These are phyloP conservation scores for Penicillium soppii DNA, from an alignment of 495 filamentous ascomycete genomes.

Conservation along the genomic window DNA sequence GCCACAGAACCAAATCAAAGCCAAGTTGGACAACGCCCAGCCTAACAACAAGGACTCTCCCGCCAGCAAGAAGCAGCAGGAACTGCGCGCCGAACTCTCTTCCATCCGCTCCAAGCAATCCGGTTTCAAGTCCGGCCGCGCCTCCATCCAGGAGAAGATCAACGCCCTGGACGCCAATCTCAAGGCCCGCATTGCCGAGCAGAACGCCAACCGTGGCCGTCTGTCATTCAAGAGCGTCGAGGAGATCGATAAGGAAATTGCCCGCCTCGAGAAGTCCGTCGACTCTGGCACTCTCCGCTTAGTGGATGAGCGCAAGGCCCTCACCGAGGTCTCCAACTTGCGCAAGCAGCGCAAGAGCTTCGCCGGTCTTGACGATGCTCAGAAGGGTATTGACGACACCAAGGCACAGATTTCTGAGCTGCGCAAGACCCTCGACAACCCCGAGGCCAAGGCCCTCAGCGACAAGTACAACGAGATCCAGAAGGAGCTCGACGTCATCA, in stretches of 20 bases:
- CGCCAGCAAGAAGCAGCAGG: constrained; percentile 71
- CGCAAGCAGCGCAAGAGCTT: constrained; percentile 91
- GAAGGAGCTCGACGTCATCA: constrained; percentile 82
- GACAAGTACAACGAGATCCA: constrained; percentile 80
- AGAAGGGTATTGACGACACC: constrained; percentile 81
- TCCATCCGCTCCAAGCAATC: constrained; percentile 79
- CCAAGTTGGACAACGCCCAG: constrained; percentile 76
- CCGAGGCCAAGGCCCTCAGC: constrained; percentile 83
- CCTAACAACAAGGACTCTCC: constrained; percentile 76
- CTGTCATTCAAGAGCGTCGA: constrained; percentile 82
- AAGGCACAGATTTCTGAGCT: constrained; percentile 83
- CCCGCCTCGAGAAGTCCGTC: constrained; percentile 75
- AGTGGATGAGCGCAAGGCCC: constrained; percentile 94
- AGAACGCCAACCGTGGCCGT: constrained; percentile 75
- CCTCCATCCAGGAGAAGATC: constrained; percentile 77
- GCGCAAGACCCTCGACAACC: constrained; percentile 82
- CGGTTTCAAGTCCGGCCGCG: constrained; percentile 75
- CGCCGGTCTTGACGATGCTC: constrained; percentile 71
- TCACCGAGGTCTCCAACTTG: constrained; percentile 75
- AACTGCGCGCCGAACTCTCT: constrained; percentile 70
- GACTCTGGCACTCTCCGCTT: constrained; percentile 85
- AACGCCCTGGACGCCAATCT: constrained; percentile 80
- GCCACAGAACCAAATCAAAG: constrained; percentile 73
- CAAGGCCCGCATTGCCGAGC: constrained; percentile 76
- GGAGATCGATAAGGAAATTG: constrained; percentile 81